phyloP scores from a whole-genome alignment of 176 grass and related monocot genomes.

The Zoysia pacifica region DNA sequence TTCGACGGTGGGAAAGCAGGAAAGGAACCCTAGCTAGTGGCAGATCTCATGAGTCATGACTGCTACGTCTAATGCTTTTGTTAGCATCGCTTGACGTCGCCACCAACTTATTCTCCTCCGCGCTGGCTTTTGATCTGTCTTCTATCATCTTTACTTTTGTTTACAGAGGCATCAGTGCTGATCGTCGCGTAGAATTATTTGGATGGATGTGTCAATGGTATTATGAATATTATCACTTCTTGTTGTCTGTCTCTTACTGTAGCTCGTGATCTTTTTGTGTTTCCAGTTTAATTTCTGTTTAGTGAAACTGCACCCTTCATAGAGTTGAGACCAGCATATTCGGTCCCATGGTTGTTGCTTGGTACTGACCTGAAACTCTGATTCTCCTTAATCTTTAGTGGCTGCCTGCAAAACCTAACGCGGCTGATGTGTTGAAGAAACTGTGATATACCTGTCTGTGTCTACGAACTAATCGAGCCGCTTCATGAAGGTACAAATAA shows the following conservation, averaged over 20 bases:
- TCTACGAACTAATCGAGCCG: no score
- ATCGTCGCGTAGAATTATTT: background rate
- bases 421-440: background rate
- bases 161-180: constrained; percentile 6
- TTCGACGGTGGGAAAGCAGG: constrained; percentile 4
- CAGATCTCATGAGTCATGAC: constrained; percentile 19
- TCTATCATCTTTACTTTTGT: constrained; percentile 11
- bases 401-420: constrained; percentile 15
- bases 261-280: constrained; percentile 6
- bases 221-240: constrained; percentile 15
- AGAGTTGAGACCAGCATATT: background rate
- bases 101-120: constrained; percentile 20
- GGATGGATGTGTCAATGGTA: background rate
- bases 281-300: background rate
- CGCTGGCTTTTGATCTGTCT: constrained; percentile 5
- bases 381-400: constrained; percentile 9
- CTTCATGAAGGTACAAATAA: no score
- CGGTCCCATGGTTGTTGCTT: background rate
- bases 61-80: constrained; percentile 26
- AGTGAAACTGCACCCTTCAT: background rate
- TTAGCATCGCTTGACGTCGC: constrained; percentile 31
- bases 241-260: background rate
- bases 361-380: constrained; percentile 6
- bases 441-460: no score
- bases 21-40: constrained; percentile 14